Conservation (phyloP, 805 yeast species). For the Hanseniaspora occidentalis region DNA sequence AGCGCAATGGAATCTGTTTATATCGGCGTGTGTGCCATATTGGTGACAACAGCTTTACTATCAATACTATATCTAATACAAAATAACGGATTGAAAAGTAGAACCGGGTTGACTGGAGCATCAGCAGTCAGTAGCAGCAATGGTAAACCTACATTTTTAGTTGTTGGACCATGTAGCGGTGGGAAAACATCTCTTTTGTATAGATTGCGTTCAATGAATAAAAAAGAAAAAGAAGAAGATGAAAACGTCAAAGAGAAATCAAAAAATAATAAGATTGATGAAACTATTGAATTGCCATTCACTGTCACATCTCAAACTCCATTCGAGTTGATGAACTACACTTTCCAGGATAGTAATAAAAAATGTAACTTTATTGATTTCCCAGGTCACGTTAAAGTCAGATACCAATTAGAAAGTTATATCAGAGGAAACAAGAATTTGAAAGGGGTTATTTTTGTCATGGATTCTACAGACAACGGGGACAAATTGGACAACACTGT, state of each 20-base stretch:
- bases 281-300: background rate
- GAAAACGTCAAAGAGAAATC: constrained; percentile 4
- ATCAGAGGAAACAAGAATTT: constrained; percentile 33
- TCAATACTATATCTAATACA: too few species aligned
- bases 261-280: too few species aligned
- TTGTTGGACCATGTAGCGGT: constrained; percentile 49
- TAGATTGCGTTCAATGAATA: constrained; percentile 8
- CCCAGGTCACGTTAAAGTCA: constrained; percentile 81
- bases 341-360: constrained; percentile 28
- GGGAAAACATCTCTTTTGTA: constrained; percentile 56
- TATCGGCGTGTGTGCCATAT: too few species aligned
- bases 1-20: too few species aligned
- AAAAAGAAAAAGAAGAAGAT: background rate
- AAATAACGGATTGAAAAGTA: too few species aligned
- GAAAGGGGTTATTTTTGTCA: constrained; percentile 58
- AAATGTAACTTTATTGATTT: constrained; percentile 46
- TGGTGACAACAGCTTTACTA: too few species aligned
- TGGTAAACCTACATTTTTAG: constrained; percentile 39
- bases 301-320: constrained; percentile 43
- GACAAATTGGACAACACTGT: constrained; percentile 42
- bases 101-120: too few species aligned
- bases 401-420: constrained; percentile 34
- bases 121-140: constrained; percentile 12
- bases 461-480: constrained; percentile 59
- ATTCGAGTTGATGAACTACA: constrained; percentile 26